A percentile compares a stretch with the other conserved stretches of the same genome.
phyloP scores from a whole-genome alignment of 2,329 filamentous ascomycete species.

The Phialophora verrucosa region DNA sequence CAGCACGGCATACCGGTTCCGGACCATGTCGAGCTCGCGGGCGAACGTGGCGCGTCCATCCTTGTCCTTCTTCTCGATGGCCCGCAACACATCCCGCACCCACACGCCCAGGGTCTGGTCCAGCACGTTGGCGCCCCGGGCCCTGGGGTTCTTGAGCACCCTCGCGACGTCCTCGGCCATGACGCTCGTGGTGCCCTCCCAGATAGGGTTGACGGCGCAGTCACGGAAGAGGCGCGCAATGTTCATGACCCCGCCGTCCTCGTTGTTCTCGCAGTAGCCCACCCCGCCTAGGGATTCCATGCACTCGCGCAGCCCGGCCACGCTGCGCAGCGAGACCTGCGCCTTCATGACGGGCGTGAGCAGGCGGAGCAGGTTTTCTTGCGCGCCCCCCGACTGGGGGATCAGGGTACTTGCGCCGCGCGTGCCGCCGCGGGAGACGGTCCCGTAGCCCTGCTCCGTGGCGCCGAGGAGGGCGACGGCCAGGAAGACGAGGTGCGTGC shows the following conservation, averaged over 20 bases:
- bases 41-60: not conserved
- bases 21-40: conserved; percentile 16
- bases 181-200: conserved; percentile 74
- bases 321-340: conserved; percentile 34
- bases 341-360: conserved; percentile 46
- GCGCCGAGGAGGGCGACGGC: conserved; percentile 46
- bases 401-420: conserved; percentile 35
- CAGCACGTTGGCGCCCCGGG: conserved; percentile 10
- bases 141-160: conserved; percentile 28
- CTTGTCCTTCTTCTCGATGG: not conserved
- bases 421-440: conserved; percentile 26
- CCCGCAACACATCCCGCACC: conserved; percentile 18
- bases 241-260: conserved; percentile 66
- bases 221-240: conserved; percentile 70
- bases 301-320: conserved; percentile 36
- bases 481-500: conserved; percentile 32
- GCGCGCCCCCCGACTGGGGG: conserved; percentile 34
- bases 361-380: conserved; percentile 42
- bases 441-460: conserved; percentile 41
- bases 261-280: conserved; percentile 44
- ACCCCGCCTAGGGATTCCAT: conserved; percentile 46
- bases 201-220: conserved; percentile 67
- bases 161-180: conserved; percentile 40
- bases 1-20: conserved; percentile 24
- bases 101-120: conserved; percentile 26